Percentiles rank a stretch among this genome's conserved stretches.
These are phyloP conservation scores for Suhomyces guaymorum DNA, from an alignment of 1,139 yeast genomes.

Conservation along the genomic window DNA sequence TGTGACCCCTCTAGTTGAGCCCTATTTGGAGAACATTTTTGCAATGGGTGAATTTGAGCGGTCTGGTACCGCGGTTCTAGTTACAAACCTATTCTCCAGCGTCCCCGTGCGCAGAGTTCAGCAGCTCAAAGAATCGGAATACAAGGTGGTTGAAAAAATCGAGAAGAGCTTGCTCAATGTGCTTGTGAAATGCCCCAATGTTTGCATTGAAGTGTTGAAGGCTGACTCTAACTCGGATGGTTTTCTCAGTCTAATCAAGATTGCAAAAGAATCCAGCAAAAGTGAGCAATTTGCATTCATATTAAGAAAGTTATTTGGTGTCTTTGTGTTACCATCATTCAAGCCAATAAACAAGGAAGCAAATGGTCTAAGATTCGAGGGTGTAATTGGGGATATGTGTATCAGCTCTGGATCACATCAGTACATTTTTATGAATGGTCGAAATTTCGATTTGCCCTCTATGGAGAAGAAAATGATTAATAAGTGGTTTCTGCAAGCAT, in stretches of 20 bases:
- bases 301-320: constrained; percentile 23
- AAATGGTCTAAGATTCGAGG: constrained; percentile 27
- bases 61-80: constrained; percentile 55
- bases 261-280: not conserved
- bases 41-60: not conserved
- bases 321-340: constrained; percentile 15
- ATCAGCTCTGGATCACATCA: constrained; percentile 43
- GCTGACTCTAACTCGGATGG: not conserved
- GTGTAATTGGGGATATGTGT: constrained; percentile 31
- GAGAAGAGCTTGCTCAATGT: constrained; percentile 1
- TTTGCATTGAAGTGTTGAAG: not conserved
- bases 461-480: constrained; percentile 29
- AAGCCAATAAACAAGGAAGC: constrained; percentile 24
- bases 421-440: constrained; percentile 47
- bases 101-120: constrained; percentile 58
- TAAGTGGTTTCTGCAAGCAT: constrained; percentile 24
- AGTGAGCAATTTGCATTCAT: constrained; percentile 22
- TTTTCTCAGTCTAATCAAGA: not conserved
- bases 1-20: not conserved
- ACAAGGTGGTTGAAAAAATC: constrained; percentile 25
- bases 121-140: constrained; percentile 22
- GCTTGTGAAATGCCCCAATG: not conserved
- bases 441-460: constrained; percentile 24
- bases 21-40: not conserved
- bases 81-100: constrained; percentile 50